Evolutionary conservation across 176 grass and related monocot species (phyloP).

Genomic region (Triticum turgidum): DNA sequence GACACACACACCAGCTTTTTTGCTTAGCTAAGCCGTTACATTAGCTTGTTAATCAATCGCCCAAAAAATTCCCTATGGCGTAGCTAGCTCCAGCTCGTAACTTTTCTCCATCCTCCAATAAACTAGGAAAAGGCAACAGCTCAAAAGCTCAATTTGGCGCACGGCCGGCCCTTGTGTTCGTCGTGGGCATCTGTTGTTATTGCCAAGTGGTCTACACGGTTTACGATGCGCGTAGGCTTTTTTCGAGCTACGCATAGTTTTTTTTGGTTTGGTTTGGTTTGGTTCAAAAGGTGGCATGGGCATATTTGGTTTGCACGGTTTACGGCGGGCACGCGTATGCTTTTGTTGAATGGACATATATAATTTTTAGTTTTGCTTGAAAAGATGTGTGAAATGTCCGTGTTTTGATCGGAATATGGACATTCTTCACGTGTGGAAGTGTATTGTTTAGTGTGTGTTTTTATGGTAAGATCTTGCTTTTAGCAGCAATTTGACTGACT

Average conservation of each 20-base stretch:
- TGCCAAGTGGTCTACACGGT: not conserved
- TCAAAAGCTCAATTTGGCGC: constrained; percentile 19
- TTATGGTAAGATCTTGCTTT: not conserved
- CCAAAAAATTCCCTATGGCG: not conserved
- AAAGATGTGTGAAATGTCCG: not conserved
- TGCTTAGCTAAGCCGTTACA: not conserved
- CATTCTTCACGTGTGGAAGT: not conserved
- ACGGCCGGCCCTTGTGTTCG: constrained; percentile 28
- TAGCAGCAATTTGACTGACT: not conserved
- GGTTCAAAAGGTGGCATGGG: not conserved
- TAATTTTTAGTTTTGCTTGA: not conserved
- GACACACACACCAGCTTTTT: not conserved
- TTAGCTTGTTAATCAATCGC: not conserved
- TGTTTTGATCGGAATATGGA: not conserved
- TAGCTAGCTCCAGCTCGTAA: not conserved
- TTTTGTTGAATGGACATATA: not conserved
- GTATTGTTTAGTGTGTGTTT: not conserved
- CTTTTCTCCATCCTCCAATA: constrained; percentile 32
- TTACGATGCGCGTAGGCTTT: not conserved
- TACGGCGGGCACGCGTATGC: not conserved
- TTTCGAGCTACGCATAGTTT: not conserved
- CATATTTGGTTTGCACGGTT: not conserved
- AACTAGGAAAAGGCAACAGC: constrained; percentile 46
- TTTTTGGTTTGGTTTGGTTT: no score
- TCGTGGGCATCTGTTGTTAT: constrained; percentile 10